Conservation (phyloP, 495 filamentous ascomycete genomes). For the Penicillium waksmanii region DNA sequence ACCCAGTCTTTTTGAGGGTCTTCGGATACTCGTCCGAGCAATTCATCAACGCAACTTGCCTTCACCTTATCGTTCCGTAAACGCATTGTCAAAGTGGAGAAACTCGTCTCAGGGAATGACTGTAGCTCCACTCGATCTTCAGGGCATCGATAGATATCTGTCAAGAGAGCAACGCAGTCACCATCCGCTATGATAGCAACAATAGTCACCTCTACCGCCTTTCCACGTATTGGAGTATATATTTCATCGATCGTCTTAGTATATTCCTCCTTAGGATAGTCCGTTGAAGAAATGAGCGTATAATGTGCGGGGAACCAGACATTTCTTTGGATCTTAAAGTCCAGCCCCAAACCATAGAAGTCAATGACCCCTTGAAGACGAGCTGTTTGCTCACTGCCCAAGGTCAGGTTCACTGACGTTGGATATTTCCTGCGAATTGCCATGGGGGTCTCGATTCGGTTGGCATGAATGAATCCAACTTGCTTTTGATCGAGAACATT, state of each 20-base stretch:
- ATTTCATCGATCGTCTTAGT: not conserved
- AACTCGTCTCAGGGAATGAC: not conserved
- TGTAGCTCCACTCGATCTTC: not conserved
- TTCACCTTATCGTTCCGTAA: conserved; percentile 6
- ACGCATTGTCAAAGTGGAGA: conserved; percentile 5
- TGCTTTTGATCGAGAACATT: conserved; percentile 10
- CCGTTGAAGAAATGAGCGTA: not conserved
- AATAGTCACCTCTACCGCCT: conserved; percentile 1
- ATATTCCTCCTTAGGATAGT: not conserved
- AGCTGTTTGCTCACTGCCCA: conserved; percentile 12
- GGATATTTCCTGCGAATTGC: not conserved
- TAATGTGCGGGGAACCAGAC: not conserved
- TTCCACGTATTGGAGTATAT: conserved; percentile 3
- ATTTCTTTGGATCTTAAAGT: conserved; percentile 7
- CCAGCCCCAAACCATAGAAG: conserved; percentile 6
- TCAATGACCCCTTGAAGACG: conserved; percentile 10
- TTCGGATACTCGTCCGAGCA: conserved; percentile 4
- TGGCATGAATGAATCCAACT: conserved; percentile 8
- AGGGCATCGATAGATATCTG: not conserved
- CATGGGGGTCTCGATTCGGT: not conserved
- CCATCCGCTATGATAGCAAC: conserved; percentile 8
- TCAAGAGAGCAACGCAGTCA: conserved; percentile 12
- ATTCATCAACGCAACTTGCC: not conserved
- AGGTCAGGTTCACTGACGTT: not conserved
- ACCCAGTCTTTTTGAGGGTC: conserved; percentile 8